A percentile compares a stretch with the other conserved stretches of the same genome.
phyloP scores from a whole-genome alignment of 371 early-diverging fungal species.

The Mucor racemosus region DNA sequence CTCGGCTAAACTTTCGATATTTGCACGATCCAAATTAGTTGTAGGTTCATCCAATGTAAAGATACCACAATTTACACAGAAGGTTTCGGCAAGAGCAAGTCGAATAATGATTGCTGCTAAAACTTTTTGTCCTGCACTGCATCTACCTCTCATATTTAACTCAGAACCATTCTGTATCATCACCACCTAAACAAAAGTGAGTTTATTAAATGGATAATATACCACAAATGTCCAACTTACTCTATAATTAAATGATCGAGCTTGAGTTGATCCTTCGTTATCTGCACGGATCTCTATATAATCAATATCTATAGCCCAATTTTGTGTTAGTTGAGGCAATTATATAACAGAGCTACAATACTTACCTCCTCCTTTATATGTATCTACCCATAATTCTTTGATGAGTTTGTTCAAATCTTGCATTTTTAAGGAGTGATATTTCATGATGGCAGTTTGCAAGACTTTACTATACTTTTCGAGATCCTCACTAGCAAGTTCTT shows the following conservation, averaged over 20 bases:
- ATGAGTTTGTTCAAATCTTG: slow-evolving; percentile 98
- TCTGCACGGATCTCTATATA: slow-evolving; percentile 95
- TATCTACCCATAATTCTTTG: slow-evolving; percentile 96
- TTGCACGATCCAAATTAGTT: slow-evolving; percentile 97
- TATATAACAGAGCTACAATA: background rate
- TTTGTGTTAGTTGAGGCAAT: background rate
- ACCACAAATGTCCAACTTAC: slow-evolving; percentile 35
- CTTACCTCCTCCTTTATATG: slow-evolving; percentile 94
- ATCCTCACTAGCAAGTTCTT: slow-evolving; percentile 80
- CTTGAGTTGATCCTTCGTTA: slow-evolving; percentile 66
- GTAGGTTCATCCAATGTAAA: slow-evolving; percentile 99
- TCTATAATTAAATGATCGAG: slow-evolving; percentile 91
- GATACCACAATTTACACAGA: slow-evolving; percentile 95
- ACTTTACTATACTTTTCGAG: slow-evolving; percentile 87
- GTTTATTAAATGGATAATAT: no score
- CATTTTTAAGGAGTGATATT: slow-evolving; percentile 97
- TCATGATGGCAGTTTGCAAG: slow-evolving; percentile 93
- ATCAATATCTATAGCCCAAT: slow-evolving; percentile 80
- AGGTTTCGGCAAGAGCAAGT: slow-evolving; percentile 97
- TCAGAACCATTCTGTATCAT: slow-evolving; percentile 95
- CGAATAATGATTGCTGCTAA: slow-evolving; percentile 97
- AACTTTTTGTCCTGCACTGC: slow-evolving; percentile 99
- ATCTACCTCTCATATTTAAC: slow-evolving; percentile 98
- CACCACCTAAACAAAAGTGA: slow-evolving; percentile 66
- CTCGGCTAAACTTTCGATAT: slow-evolving; percentile 91